Percentiles rank a stretch among this genome's conserved stretches.
Evolutionary conservation across 306 rosid genomes (phyloP).

Genomic region (Prunus fruticosa): DNA sequence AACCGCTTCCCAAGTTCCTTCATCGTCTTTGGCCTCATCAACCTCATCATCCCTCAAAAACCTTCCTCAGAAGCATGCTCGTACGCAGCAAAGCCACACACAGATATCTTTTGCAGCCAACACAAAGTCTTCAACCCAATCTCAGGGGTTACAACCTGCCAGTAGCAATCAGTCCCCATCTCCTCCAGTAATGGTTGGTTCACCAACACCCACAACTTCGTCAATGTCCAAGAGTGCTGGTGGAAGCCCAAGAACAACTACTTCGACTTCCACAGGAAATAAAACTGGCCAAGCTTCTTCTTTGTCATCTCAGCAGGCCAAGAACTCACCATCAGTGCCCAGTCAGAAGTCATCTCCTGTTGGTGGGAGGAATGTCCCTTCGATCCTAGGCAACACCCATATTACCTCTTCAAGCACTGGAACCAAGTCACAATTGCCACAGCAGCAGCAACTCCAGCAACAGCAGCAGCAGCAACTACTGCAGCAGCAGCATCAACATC

Average conservation of each 20-base stretch:
- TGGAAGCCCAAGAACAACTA: constrained; percentile 83
- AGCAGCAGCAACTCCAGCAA: constrained; percentile 40
- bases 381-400: constrained; percentile 70
- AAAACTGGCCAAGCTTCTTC: constrained; percentile 67
- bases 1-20: constrained; percentile 48
- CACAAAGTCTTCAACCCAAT: constrained; percentile 55
- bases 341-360: constrained; percentile 80
- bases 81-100: constrained; percentile 62
- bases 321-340: constrained; percentile 45
- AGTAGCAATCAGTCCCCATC: constrained; percentile 70
- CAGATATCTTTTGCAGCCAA: constrained; percentile 86
- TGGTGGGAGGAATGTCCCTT: constrained; percentile 65
- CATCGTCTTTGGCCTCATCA: constrained; percentile 62
- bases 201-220: constrained; percentile 81
- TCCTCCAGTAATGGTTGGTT: constrained; percentile 71
- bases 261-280: constrained; percentile 52
- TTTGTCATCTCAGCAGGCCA: constrained; percentile 68
- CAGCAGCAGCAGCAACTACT: constrained; percentile 23
- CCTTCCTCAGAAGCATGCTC: constrained; percentile 64
- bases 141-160: constrained; percentile 58
- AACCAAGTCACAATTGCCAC: constrained; percentile 50
- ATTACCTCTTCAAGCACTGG: constrained; percentile 49
- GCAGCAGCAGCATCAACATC: constrained; percentile 15
- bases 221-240: constrained; percentile 82
- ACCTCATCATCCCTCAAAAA: constrained; percentile 56